Base-by-base conservation (phyloP, 768 basidiomycete genomes). In the Suillus placidus region DNA sequence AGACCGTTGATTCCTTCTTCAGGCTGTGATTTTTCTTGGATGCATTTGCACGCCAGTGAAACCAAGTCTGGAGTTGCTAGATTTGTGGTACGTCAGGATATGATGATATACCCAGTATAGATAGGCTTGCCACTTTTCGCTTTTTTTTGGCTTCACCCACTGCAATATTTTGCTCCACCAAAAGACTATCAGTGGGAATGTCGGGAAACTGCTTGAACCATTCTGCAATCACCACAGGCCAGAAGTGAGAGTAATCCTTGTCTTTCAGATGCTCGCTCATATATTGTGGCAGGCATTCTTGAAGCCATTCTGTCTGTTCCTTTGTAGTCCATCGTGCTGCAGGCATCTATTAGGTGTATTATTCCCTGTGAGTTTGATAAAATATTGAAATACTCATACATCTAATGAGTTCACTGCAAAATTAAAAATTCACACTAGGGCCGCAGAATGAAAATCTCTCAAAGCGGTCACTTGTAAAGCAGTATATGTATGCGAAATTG, bases 51-150 rank as follows among this genome's bases (percentile, higher is more conserved):
- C n/a, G 42, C 64, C 64, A 65, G 26, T 47, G 26, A 43, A 45
- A 65, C 64, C 58, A 65, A 23, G 57, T 65, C 18, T 8, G 57
- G 1, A 65, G 26, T 49, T 51, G 57, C 64, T 65, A 26, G 9
- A 45, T n/a, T 23, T n/a, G 9, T 47, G 9, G 45, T 47, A 47
- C 10, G 12, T 47, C 10, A 47, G n/a, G 14, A 20, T 45, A 47
- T 47, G 3, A n/a, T 47, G n/a, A 10, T 47, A 3, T 4, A 6
- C 30, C 56, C 8, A 8, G 58, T 47, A 47, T 47, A 47, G 47
- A n/a, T 0, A 47, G 14, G 51, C 63, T 64, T 43, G 60, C 63
- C 18, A 10, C 6, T 58, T 64, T 64, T 1, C 43, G 34, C 16
- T 23, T 14, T 9, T 26, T 3, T 23, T 47, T 37, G 6, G 63